phyloP scores from a whole-genome alignment of 2,329 filamentous ascomycete genomes.

The Aschersonia sp. region DNA sequence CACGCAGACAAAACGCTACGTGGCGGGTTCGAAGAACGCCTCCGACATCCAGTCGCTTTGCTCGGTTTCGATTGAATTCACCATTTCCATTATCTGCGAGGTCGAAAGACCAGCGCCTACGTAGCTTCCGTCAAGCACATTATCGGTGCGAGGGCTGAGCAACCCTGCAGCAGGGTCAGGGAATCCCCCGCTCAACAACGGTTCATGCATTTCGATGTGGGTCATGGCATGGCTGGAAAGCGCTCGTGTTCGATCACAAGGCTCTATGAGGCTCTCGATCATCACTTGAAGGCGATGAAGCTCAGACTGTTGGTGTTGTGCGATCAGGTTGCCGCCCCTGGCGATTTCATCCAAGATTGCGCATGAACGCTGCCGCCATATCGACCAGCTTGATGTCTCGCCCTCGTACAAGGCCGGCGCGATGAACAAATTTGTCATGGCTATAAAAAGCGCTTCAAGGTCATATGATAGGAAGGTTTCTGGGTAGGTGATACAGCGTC shows the following conservation, averaged over 20 bases:
- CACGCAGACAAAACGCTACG: background rate
- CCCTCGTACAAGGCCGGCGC: slow-evolving; percentile 16
- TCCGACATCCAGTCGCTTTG: slow-evolving; percentile 28
- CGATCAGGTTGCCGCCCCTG: slow-evolving; percentile 25
- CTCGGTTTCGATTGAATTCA: slow-evolving; percentile 25
- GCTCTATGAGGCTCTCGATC: slow-evolving; percentile 1
- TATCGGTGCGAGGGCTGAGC: background rate
- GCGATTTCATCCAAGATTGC: slow-evolving; percentile 28
- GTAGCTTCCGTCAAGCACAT: slow-evolving; percentile 1
- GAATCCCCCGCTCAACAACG: background rate
- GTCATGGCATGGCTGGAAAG: background rate
- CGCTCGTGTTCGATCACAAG: background rate
- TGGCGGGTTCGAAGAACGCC: slow-evolving; percentile 18
- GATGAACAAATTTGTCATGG: slow-evolving; percentile 21
- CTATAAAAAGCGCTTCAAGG: slow-evolving; percentile 24
- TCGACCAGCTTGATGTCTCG: slow-evolving; percentile 12
- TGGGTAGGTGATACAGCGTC: background rate
- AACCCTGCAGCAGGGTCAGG: background rate
- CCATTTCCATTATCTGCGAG: slow-evolving; percentile 26
- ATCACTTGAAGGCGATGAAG: slow-evolving; percentile 24
- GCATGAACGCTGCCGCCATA: slow-evolving; percentile 23
- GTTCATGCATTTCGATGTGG: background rate
- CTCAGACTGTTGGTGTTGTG: slow-evolving; percentile 24
- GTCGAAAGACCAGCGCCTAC: slow-evolving; percentile 1
- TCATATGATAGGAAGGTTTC: slow-evolving; percentile 31